These are phyloP conservation scores for Effrenium voratum DNA, from an alignment of 73 alveolate species.

Conservation along the genomic window DNA sequence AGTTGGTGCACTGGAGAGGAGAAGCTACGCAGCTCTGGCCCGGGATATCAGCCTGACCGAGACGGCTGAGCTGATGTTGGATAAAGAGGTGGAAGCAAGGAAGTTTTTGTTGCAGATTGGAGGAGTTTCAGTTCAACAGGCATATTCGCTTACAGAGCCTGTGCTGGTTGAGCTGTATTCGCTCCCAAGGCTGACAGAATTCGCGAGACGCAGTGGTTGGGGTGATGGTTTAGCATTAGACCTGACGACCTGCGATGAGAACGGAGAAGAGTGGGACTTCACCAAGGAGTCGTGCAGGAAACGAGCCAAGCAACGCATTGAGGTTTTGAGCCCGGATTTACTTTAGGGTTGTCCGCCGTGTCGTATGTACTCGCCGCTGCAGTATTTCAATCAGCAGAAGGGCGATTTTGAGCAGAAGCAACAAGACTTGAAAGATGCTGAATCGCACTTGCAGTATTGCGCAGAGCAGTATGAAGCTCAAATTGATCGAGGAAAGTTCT, in stretches of 20 bases:
- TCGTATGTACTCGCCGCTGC: neutral
- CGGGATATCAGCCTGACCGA: neutral
- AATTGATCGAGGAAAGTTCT: neutral
- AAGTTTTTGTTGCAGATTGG: neutral
- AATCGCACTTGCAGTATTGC: neutral
- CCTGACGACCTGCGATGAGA: neutral
- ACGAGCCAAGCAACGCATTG: neutral
- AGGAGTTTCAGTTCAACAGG: neutral
- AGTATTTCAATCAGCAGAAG: neutral
- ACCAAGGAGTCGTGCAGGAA: neutral
- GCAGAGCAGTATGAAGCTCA: conserved; percentile 17
- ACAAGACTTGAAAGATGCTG: neutral
- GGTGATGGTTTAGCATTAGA: neutral
- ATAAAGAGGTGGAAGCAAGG: neutral
- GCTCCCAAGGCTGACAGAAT: neutral
- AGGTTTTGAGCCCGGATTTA: neutral
- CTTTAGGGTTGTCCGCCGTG: neutral
- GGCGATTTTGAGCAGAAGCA: neutral
- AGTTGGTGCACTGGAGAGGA: too few relatives aligned
- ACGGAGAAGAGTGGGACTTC: neutral
- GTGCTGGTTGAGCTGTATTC: neutral
- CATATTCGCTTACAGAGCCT: neutral
- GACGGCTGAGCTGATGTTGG: neutral
- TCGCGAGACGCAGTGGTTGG: neutral
- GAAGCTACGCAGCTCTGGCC: too few relatives aligned